Evolutionary conservation across 139 green algal species (phyloP).

Genomic region (Chlamydomonas sp.): DNA sequence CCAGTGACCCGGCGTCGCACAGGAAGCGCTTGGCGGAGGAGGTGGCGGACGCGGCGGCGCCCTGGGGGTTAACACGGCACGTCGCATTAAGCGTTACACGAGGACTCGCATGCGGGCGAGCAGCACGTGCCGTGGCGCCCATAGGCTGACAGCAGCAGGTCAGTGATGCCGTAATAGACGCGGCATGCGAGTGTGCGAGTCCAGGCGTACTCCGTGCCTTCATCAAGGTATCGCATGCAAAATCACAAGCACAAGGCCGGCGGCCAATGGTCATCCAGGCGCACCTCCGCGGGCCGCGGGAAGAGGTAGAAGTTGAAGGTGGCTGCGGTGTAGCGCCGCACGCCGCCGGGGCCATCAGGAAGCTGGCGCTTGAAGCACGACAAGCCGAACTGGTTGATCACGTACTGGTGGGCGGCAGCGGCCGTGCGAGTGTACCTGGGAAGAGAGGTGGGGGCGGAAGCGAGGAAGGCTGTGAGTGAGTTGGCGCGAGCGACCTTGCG

Average conservation of each 20-base stretch:
- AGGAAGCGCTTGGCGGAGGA: conserved; percentile 61
- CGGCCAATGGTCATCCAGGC: too few relatives aligned
- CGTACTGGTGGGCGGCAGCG: conserved; percentile 56
- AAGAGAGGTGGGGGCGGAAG: neutral
- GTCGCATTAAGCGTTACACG: too few relatives aligned
- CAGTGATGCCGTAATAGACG: too few relatives aligned
- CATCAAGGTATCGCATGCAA: neutral
- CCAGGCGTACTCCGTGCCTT: too few relatives aligned
- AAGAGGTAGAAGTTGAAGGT: conserved; percentile 93
- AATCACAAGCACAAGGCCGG: neutral
- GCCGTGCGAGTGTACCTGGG: conserved; percentile 56
- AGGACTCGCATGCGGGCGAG: too few relatives aligned
- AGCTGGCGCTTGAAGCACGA: conserved; percentile 51
- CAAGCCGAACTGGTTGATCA: conserved; percentile 84
- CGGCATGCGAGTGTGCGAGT: too few relatives aligned
- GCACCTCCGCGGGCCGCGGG: conserved; percentile 54
- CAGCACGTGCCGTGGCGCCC: too few relatives aligned
- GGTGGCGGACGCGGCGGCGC: neutral
- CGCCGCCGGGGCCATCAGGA: neutral
- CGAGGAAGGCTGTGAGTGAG: neutral
- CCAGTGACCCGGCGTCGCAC: conserved; percentile 72
- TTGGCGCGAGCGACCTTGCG: too few relatives aligned
- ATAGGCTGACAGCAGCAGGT: too few relatives aligned
- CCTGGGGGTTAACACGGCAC: neutral
- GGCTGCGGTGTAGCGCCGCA: conserved; percentile 45